Conservation (phyloP, 805 yeast genomes). For the Wickerhamomyces sydowiorum region DNA sequence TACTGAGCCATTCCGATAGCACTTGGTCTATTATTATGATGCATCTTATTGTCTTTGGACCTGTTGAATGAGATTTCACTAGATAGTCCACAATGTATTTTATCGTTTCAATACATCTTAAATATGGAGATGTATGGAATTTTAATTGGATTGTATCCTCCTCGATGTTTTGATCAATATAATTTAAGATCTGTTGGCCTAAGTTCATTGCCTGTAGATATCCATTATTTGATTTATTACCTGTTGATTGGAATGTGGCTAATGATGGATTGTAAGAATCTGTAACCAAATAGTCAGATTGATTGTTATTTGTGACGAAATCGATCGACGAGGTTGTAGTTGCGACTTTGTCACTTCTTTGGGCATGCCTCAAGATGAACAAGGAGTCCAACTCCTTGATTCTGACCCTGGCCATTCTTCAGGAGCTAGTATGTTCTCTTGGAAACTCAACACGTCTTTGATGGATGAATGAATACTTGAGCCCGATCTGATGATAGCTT, state of each 20-base stretch:
- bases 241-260: conserved; percentile 21
- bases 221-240: conserved; percentile 23
- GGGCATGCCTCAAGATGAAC: conserved; percentile 23
- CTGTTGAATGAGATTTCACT: conserved; percentile 12
- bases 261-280: conserved; percentile 22
- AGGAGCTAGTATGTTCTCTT: background rate
- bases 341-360: conserved; percentile 21
- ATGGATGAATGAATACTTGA: background rate
- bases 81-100: conserved; percentile 19
- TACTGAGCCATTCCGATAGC: conserved; percentile 38
- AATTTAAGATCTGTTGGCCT: conserved; percentile 17
- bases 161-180: conserved; percentile 13
- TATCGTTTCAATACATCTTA: conserved; percentile 37
- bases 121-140: conserved; percentile 37
- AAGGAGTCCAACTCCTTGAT: conserved; percentile 16
- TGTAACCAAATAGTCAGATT: conserved; percentile 4
- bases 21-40: conserved; percentile 35
- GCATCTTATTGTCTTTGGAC: conserved; percentile 6
- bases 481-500: too few species aligned
- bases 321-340: conserved; percentile 21
- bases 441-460: background rate
- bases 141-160: conserved; percentile 11
- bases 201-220: conserved; percentile 20
- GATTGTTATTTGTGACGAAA: conserved; percentile 8
- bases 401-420: background rate